Conservation (phyloP, 169 alveolate genomes). For the Eimeria sp. region DNA sequence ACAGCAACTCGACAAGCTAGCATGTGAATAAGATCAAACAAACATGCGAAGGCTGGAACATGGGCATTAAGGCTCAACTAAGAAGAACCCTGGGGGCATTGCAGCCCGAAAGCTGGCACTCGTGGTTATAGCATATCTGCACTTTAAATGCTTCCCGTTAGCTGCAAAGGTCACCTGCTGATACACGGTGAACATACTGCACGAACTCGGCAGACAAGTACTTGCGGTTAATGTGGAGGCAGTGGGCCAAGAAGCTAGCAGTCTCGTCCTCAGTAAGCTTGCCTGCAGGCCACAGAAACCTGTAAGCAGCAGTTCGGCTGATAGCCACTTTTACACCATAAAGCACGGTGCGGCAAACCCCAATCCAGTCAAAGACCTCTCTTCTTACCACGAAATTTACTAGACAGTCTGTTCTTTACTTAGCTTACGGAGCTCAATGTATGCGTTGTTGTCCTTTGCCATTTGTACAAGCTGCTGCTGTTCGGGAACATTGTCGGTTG, state of each 20-base stretch:
- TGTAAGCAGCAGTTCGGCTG: not conserved
- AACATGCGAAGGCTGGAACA: not conserved
- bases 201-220: conserved; percentile 84
- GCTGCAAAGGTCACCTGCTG: conserved; percentile 63
- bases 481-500: conserved; percentile 87
- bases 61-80: not conserved
- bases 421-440: conserved; percentile 86
- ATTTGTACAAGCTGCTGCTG: conserved; percentile 88
- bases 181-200: conserved; percentile 88
- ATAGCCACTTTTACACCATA: not conserved
- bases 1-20: not conserved
- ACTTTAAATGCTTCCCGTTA: not conserved
- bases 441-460: conserved; percentile 88
- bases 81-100: not conserved
- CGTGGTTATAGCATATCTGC: not conserved
- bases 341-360: not conserved
- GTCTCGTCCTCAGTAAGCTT: conserved; percentile 85
- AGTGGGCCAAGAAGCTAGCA: conserved; percentile 85
- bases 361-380: not conserved
- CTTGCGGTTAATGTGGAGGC: conserved; percentile 80
- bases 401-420: not conserved
- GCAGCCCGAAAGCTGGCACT: not conserved
- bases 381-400: not conserved
- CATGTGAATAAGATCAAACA: not conserved
- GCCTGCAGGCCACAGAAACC: conserved; percentile 16